Percentiles rank a stretch among this genome's conserved stretches.
Evolutionary conservation across 768 basidiomycete species (phyloP).

Genomic region (Tylopilus felleus): DNA sequence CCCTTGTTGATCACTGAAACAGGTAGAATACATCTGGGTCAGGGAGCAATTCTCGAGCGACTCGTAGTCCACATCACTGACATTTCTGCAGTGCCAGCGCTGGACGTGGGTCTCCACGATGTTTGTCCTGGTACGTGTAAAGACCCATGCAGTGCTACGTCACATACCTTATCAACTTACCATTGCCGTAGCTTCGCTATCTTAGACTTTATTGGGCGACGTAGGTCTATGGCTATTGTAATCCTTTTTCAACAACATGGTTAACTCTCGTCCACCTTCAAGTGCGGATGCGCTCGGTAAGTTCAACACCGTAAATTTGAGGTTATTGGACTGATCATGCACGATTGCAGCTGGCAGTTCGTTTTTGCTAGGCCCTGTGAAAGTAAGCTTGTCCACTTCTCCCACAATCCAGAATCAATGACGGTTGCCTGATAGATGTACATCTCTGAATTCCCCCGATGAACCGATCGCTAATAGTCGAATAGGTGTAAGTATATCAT

Average conservation of each 20-base stretch:
- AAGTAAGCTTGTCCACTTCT: neutral
- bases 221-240: neutral
- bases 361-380: slow-evolving; percentile 7
- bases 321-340: neutral
- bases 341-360: slow-evolving; percentile 1
- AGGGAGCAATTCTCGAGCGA: neutral
- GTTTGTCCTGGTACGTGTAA: slow-evolving; percentile 10
- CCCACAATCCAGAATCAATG: neutral
- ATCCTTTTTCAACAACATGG: neutral
- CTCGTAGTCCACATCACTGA: neutral
- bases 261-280: neutral
- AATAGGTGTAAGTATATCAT: slow-evolving; percentile 11
- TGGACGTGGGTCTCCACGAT: slow-evolving; percentile 13
- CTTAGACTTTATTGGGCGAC: slow-evolving; percentile 1
- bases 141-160: neutral
- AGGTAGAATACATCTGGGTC: slow-evolving; percentile 16
- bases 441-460: neutral
- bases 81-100: neutral
- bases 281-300: slow-evolving; percentile 3
- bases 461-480: neutral
- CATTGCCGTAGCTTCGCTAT: slow-evolving; percentile 8
- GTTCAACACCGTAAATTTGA: neutral
- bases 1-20: too few species aligned
- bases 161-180: neutral
- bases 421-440: slow-evolving; percentile 3